Conservation (phyloP, 2,329 filamentous ascomycete species). For the Calonectria ilicicola region DNA sequence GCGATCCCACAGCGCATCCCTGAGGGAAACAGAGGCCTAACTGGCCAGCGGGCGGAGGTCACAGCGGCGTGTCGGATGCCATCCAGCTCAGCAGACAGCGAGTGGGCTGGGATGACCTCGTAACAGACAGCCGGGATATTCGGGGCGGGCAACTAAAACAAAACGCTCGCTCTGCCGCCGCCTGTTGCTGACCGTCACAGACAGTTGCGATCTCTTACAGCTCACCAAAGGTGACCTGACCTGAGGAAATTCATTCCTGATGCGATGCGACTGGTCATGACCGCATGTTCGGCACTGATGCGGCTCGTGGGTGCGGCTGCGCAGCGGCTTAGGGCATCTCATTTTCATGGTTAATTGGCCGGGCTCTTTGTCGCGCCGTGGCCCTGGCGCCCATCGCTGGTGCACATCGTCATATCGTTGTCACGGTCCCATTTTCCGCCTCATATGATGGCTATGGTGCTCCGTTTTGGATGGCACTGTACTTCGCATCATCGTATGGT, state of each 20-base stretch:
- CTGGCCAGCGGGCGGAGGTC: slow-evolving; percentile 2
- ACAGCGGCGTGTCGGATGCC: neutral
- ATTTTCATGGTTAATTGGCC: slow-evolving; percentile 2
- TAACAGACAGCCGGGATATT: neutral
- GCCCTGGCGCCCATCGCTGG: neutral
- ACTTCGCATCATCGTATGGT: neutral
- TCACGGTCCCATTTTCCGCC: neutral
- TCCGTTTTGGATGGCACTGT: slow-evolving; percentile 7
- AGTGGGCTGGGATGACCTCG: slow-evolving; percentile 1
- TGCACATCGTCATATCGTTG: slow-evolving; percentile 9
- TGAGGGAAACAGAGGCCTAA: neutral
- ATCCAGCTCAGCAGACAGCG: neutral
- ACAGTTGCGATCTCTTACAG: neutral
- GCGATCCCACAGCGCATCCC: neutral
- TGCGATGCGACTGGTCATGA: slow-evolving; percentile 3
- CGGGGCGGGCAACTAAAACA: neutral
- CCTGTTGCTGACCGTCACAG: neutral
- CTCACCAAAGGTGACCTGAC: neutral
- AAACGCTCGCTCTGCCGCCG: slow-evolving; percentile 5
- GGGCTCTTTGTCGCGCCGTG: slow-evolving; percentile 5
- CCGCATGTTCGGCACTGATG: slow-evolving; percentile 23
- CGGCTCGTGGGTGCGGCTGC: slow-evolving; percentile 19
- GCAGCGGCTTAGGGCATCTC: slow-evolving; percentile 3
- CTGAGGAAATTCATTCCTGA: slow-evolving; percentile 6
- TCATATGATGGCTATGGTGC: neutral